A percentile compares a stretch with the other conserved stretches of the same genome.
Conservation (phyloP, 306 rosid species). For the Fragaria vesca region DNA sequence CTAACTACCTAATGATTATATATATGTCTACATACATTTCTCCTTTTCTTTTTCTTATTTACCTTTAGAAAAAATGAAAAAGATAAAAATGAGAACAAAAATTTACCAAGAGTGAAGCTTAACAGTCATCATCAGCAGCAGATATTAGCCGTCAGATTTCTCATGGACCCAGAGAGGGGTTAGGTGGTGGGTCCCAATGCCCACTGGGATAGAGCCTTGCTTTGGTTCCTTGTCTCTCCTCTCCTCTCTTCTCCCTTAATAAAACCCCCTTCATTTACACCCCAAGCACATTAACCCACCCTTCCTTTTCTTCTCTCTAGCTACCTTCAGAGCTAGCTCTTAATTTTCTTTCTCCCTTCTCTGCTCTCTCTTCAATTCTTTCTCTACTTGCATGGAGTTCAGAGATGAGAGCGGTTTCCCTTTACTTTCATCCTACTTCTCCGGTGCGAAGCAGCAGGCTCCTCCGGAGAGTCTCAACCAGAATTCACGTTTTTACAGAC, state of each 20-base stretch:
- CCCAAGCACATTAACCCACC: constrained; percentile 19
- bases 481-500: background rate
- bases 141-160: constrained; percentile 43
- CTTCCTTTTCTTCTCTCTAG: constrained; percentile 26
- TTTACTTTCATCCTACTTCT: constrained; percentile 23
- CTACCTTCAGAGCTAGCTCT: background rate
- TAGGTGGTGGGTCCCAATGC: constrained; percentile 7
- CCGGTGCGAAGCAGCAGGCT: constrained; percentile 16
- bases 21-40: background rate
- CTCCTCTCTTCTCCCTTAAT: constrained; percentile 1
- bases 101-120: constrained; percentile 29
- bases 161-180: background rate
- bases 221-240: background rate
- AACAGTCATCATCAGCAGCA: constrained; percentile 37
- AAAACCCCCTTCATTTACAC: constrained; percentile 15
- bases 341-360: constrained; percentile 9
- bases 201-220: background rate
- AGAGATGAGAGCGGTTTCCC: constrained; percentile 15
- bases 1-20: constrained; percentile 47
- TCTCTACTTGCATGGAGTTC: constrained; percentile 42
- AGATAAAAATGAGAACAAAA: background rate
- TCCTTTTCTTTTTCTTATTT: too few relatives aligned
- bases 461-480: background rate
- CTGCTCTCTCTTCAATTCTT: background rate
- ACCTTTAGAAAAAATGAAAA: background rate